Base-by-base conservation (phyloP, 1,139 yeast species). In the Lodderomyces jiufengensis region DNA sequence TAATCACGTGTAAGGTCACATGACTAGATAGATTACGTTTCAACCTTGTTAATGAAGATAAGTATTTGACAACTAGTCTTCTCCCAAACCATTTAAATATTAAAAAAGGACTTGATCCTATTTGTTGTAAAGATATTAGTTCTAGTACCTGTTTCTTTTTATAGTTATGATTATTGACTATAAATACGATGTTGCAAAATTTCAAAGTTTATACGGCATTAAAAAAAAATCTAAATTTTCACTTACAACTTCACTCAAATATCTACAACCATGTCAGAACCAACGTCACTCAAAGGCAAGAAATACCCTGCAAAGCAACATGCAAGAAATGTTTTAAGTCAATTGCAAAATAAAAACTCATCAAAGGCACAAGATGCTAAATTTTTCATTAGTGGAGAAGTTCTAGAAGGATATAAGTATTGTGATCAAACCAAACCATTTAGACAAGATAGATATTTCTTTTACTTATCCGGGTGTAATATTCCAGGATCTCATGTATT, bases 371-470 rank as follows among this genome's bases (percentile, higher is more conserved):
- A 51, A 18, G 49, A 48, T 9, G 38, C 51, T 40, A 61, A 51
- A 3, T 60, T 83, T 43, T 82, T 82, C 49, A 61, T 90, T 26
- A 78, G 87, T 18, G 95, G 95, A 3, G 81, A 84, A 36, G 65
- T 65, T 36, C 57, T 71, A 24, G 80, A 76, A 47, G 59, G 72
- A 33, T 80, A 81, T 57, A 83, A 86, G 32, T 84, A 87, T 61
- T 78, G 88, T 52, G 98, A 92, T 60, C 88, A 82, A 49, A 67
- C 78, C 4, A 77, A 78, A 46, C 84, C 86, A 10, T 73, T 90
- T 50, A 79, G 96, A 63, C 98, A 92, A 59, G 84, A 86, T 59
- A 71, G 97, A 40, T 88, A 88, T 63, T 92, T 92, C 59, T 87
- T 73, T 61, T 92, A 92, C 55, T 64, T 92, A 36, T 66, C 87